Base-by-base conservation (phyloP, 305 asterid species). In the Caryopteris hybrid region DNA sequence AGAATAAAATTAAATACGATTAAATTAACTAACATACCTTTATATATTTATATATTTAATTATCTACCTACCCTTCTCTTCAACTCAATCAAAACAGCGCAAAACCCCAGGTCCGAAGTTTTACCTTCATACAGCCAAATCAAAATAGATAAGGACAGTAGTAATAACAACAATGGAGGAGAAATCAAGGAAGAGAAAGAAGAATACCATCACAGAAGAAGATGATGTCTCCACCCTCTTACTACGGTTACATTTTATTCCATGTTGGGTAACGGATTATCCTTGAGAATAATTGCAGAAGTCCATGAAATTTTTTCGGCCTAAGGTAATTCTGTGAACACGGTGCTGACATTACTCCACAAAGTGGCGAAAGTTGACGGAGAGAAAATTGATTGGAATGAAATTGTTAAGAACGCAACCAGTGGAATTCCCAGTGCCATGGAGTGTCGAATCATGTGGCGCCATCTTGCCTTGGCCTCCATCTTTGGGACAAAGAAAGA, bases 391-490 rank as follows among this genome's bases (percentile, higher is more conserved):
- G 88, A 92, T 74, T 92, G 98, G 98, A 67, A 77, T 65, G 79
- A 43, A 47, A 22, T 89, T 76, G 92, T 75, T 77, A 82, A 77
- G 82, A 92, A 84, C 76, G 83, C 91, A 2, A 38, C 76, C 4
- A 86, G 96, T 4, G 96, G 96, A 65, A 89, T 92, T 67, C 68
- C 88, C 10, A 75, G 68, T 70, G 89, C 96, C 3, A 78, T 85
- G 73, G 98, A 89, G 76, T 92, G 82, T 64, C 98, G 84, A 69
- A 81, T 73, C 83, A 74, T 92, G 34, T 92, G 96, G 96, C 92
- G 96, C 50, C 92, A 89, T 78, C 80, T 92, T 65, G 96, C 96
- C 6, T 92, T 88, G 76, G 95, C 90, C 16, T 83, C 92, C 38
- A 88, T 88, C 2, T 85, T 83, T 76, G 95, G 95, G 0, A 81